These are phyloP conservation scores for Psilocybe azurescens DNA, from an alignment of 768 basidiomycete species.

Conservation along the genomic window DNA sequence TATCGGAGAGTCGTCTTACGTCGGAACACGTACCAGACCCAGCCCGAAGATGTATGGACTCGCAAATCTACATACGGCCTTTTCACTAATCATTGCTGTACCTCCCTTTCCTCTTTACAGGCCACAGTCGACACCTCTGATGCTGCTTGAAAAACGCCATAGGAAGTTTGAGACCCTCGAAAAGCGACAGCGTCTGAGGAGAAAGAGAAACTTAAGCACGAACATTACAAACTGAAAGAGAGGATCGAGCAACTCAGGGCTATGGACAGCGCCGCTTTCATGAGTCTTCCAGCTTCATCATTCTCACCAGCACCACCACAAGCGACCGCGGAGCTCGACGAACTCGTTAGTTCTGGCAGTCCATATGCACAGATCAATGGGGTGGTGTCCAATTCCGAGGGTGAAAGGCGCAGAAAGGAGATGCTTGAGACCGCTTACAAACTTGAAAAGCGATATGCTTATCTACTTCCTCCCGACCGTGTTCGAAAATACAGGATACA, in stretches of 20 bases:
- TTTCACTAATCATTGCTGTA: constrained; percentile 15
- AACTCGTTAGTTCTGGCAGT: constrained; percentile 25
- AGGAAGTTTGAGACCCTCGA: constrained; percentile 87
- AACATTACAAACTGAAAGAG: constrained; percentile 90
- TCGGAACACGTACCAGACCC: constrained; percentile 74
- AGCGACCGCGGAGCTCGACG: constrained; percentile 30
- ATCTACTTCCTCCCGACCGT: constrained; percentile 73
- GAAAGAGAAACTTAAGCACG: constrained; percentile 90
- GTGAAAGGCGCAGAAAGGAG: constrained; percentile 74
- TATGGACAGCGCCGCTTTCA: constrained; percentile 77
- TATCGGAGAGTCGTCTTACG: constrained; percentile 49
- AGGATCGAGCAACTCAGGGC: constrained; percentile 82
- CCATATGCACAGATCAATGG: constrained; percentile 44
- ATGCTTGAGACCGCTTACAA: constrained; percentile 73
- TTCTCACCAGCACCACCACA: constrained; percentile 50
- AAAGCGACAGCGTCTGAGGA: constrained; percentile 86
- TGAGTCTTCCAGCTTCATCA: constrained; percentile 59
- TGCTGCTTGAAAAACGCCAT: constrained; percentile 79
- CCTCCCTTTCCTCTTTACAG: constrained; percentile 31
- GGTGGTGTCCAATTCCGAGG: constrained; percentile 52
- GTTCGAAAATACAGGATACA: constrained; percentile 41
- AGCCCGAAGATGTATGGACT: constrained; percentile 69
- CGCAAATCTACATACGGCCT: constrained; percentile 11
- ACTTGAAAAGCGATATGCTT: constrained; percentile 75
- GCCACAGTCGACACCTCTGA: constrained; percentile 77